Conservation (phyloP, 208 protist genomes). For the Strigomonas culicis region DNA sequence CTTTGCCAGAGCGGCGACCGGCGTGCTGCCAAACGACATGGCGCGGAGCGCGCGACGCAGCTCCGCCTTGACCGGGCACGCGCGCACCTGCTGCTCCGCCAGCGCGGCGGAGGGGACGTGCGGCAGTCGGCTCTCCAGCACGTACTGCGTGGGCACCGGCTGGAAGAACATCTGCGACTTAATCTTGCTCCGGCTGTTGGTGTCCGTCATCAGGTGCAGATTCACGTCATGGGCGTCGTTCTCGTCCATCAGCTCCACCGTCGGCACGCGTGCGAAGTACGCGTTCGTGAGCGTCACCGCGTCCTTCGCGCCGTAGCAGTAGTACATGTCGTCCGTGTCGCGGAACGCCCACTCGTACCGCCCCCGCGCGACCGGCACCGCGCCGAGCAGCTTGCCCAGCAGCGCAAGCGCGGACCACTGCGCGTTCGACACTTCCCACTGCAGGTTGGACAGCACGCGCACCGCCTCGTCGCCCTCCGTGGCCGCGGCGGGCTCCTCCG, state of each 20-base stretch:
- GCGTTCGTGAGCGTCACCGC: conserved; percentile 39
- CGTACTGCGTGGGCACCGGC: background rate
- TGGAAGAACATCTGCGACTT: background rate
- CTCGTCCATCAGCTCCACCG: conserved; percentile 18
- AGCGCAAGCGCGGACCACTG: conserved; percentile 66
- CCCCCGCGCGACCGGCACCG: conserved; percentile 21
- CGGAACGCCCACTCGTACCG: conserved; percentile 80
- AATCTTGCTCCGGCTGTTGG: background rate
- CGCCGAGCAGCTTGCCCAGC: conserved; percentile 44
- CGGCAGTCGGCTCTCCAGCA: background rate
- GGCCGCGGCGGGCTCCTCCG: background rate
- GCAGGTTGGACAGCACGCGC: conserved; percentile 39
- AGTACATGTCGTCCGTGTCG: conserved; percentile 55
- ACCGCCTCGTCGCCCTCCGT: conserved; percentile 1
- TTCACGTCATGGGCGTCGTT: background rate
- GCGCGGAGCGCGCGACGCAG: conserved; percentile 23
- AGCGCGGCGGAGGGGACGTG: background rate
- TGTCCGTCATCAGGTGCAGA: background rate
- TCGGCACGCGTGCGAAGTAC: conserved; percentile 32
- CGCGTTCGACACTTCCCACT: conserved; percentile 65
- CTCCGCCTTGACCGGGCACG: background rate
- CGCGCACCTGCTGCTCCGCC: background rate
- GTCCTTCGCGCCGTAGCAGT: conserved; percentile 34
- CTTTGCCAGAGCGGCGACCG: conserved; percentile 37
- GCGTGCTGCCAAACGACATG: conserved; percentile 46